phyloP scores from a whole-genome alignment of 1,284 basidiomycete species.

The Cryptococcus hybrid region DNA sequence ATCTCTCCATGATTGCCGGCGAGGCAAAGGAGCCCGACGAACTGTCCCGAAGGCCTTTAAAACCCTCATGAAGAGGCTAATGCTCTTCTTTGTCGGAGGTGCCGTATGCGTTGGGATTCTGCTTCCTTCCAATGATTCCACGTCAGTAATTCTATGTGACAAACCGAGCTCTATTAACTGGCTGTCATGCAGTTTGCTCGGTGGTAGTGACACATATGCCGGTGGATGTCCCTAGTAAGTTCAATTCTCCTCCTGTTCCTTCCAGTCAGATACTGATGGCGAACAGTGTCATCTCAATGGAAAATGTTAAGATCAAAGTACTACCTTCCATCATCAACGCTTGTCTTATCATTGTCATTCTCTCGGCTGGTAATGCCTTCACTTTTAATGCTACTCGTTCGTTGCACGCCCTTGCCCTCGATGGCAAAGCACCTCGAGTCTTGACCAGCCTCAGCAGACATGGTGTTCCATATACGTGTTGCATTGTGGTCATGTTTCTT shows the following conservation, averaged over 20 bases:
- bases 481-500: neutral
- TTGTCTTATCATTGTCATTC: conserved; percentile 36
- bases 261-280: conserved; percentile 17
- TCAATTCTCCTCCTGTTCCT: neutral
- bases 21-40: conserved; percentile 8
- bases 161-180: neutral
- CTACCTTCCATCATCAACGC: conserved; percentile 44
- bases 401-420: conserved; percentile 33
- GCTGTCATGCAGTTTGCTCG: neutral
- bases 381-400: conserved; percentile 28
- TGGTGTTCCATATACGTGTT: conserved; percentile 19
- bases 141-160: neutral
- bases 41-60: conserved; percentile 26
- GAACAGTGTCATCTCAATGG: conserved; percentile 42
- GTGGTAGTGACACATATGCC: conserved; percentile 6
- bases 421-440: conserved; percentile 29
- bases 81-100: conserved; percentile 34
- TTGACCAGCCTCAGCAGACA: conserved; percentile 19
- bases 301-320: conserved; percentile 35
- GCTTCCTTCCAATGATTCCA: conserved; percentile 11
- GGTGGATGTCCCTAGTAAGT: conserved; percentile 15
- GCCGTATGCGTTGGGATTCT: conserved; percentile 29
- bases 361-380: conserved; percentile 38
- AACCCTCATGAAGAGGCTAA: conserved; percentile 29
- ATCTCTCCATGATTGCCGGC: conserved; percentile 28